Conservation (phyloP, 441 rosid genomes). For the Melastoma candidum region DNA sequence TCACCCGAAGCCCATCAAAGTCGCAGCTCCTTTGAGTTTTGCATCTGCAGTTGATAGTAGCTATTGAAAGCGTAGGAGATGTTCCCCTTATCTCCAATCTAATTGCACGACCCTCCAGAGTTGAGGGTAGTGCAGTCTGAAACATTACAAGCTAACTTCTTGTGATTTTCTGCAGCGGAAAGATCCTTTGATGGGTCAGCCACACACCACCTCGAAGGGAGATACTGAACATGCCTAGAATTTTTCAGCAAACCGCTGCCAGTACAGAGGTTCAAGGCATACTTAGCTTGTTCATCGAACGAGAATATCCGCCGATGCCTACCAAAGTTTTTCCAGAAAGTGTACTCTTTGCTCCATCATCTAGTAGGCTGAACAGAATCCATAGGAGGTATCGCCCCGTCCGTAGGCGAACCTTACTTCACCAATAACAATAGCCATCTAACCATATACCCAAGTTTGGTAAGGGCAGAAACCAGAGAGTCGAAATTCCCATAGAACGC, state of each 20-base stretch:
- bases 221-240: constrained; percentile 63
- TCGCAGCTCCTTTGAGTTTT: constrained; percentile 58
- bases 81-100: constrained; percentile 72
- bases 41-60: constrained; percentile 83
- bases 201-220: constrained; percentile 91
- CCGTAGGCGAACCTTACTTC: constrained; percentile 96
- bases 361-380: constrained; percentile 85
- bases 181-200: constrained; percentile 68
- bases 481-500: constrained; percentile 92
- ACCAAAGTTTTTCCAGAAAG: constrained; percentile 77
- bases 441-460: constrained; percentile 62
- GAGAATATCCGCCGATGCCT: constrained; percentile 98
- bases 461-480: constrained; percentile 82
- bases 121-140: constrained; percentile 91
- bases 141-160: constrained; percentile 57
- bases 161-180: constrained; percentile 52
- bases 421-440: constrained; percentile 85
- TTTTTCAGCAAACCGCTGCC: constrained; percentile 61
- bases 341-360: constrained; percentile 77
- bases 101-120: constrained; percentile 83
- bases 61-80: constrained; percentile 90
- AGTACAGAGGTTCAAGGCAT: constrained; percentile 60
- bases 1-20: constrained; percentile 79
- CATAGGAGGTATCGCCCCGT: constrained; percentile 69
- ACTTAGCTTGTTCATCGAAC: constrained; percentile 94